These are phyloP conservation scores for Hericium alpestre DNA, from an alignment of 768 basidiomycete genomes.

Conservation along the genomic window DNA sequence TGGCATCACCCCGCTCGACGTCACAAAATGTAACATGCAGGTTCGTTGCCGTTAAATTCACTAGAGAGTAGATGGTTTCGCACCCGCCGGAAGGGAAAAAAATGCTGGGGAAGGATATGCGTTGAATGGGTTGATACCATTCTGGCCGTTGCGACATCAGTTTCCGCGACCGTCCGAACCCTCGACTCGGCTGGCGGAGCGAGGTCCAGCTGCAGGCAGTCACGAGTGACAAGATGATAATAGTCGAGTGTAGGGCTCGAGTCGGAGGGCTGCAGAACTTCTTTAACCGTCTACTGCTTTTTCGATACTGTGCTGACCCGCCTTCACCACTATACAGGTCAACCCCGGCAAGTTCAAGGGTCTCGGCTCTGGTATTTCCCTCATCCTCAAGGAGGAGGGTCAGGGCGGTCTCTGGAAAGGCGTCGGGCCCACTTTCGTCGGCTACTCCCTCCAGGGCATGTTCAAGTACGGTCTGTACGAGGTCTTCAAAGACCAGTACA, in stretches of 20 bases:
- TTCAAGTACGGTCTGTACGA: constrained; percentile 99
- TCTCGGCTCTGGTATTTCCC: constrained; percentile 46
- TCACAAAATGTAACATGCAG: constrained; percentile 91
- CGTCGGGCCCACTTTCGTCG: constrained; percentile 84
- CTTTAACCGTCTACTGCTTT: not conserved
- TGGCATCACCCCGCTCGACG: constrained; percentile 78
- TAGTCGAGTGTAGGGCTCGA: no score
- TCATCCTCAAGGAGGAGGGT: constrained; percentile 73
- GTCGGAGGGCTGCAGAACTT: no score
- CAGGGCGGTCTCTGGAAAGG: constrained; percentile 87
- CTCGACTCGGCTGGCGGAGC: no score
- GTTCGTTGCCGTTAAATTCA: constrained; percentile 24
- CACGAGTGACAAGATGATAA: no score
- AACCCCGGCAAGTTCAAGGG: constrained; percentile 68
- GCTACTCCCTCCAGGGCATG: constrained; percentile 93
- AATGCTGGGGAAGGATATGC: no score
- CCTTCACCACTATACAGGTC: constrained; percentile 35
- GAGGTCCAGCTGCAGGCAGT: no score
- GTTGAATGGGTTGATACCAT: no score
- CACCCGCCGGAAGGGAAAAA: no score
- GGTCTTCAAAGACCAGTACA: constrained; percentile 88
- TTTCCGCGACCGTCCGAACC: no score
- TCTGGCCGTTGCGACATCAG: no score
- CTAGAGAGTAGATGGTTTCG: not conserved
- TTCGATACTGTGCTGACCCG: not conserved